Base-by-base conservation (phyloP, 352 stramenopile species). In the Globisporangium paroecandrum region DNA sequence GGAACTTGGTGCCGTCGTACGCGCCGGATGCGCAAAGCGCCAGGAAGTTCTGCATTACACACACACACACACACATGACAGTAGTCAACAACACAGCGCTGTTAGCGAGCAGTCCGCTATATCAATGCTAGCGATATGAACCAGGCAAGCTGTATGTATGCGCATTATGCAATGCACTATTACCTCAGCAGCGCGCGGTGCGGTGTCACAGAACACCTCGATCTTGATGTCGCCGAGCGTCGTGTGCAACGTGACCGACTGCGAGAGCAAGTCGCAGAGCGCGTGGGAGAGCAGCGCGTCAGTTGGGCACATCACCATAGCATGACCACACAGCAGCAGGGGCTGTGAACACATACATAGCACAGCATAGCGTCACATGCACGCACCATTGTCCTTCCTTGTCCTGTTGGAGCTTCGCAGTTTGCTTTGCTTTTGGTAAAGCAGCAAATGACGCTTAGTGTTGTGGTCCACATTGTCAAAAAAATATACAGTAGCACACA, bases 171-270 rank as follows among this genome's bases (percentile, higher is more conserved):
- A 61, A 60, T 22, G 10, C 77, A 94, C 15, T 22, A 54, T 38
- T 38, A 46, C 89, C 77, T 94, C 82, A 32, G 87, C 83, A 13
- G 95, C 95, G 66, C 82, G 79, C 9, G 92, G 95, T 41, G 91
- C 89, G 8, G 93, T 98, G 77, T 99, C 94, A 72, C 94, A 99
- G 76, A 92, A 98, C 36, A 99, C 86, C 80, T 99, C 97, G 66
- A 98, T 92, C 77, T 99, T 99, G 57, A 99, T 83, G 69, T 99
- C 93, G 27, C 97, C 97, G 4, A 98, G 76, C 3, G 76, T 95
- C 57, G 97, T 99, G 70, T 98, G 91, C 18, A 99, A 82, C 49
- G 95, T 99, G 36, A 98, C 93, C 29, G 95, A 96, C 89, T 94
- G 66, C 41, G 13, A 56, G n/a, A 51, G 43, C 43, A 24, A 22